Conservation (phyloP, 2,329 filamentous ascomycete genomes). For the Lecanosticta acicola region DNA sequence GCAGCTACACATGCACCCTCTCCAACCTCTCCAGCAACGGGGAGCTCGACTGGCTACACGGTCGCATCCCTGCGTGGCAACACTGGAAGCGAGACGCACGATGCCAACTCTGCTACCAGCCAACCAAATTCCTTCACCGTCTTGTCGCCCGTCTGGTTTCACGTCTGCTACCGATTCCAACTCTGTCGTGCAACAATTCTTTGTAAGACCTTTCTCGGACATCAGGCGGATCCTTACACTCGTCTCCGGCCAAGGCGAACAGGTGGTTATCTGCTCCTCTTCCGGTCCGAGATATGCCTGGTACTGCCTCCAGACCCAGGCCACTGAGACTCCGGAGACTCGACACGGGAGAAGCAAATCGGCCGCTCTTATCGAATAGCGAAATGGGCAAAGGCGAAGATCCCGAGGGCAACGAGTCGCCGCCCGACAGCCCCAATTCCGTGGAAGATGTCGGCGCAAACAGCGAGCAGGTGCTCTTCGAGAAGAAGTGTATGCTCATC, state of each 20-base stretch:
- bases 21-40: neutral
- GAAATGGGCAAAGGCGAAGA: neutral
- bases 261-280: neutral
- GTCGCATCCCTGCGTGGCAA: neutral
- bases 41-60: neutral
- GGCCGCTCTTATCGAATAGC: constrained; percentile 1
- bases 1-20: neutral
- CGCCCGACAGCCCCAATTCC: neutral
- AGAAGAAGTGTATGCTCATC: constrained; percentile 43
- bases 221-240: too few relatives aligned
- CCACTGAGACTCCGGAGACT: constrained; percentile 4
- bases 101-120: too few relatives aligned
- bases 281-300: neutral
- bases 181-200: neutral
- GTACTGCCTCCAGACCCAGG: neutral
- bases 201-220: neutral
- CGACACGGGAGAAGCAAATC: constrained; percentile 5
- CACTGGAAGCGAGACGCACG: neutral
- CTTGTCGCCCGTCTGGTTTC: too few relatives aligned
- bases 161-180: neutral
- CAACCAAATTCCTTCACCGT: too few relatives aligned
- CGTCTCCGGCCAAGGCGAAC: too few relatives aligned
- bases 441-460: neutral
- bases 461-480: constrained; percentile 30
- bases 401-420: neutral